Evolutionary conservation across 495 filamentous ascomycete species (phyloP).

Genomic region (Penicillium riverlandense): DNA sequence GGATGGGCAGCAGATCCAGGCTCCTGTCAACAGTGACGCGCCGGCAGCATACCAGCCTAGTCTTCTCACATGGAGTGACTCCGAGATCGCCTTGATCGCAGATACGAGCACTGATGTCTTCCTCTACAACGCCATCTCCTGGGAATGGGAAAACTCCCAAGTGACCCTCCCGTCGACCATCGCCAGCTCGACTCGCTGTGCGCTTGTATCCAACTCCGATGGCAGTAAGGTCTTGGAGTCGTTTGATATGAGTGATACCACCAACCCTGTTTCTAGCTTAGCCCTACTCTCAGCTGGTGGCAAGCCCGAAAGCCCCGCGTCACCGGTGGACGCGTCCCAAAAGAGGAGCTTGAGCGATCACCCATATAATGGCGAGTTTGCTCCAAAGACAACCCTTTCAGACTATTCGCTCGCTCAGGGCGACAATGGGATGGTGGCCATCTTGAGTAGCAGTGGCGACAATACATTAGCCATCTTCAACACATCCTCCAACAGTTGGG

Average conservation of each 20-base stretch:
- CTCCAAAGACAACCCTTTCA: constrained; percentile 52
- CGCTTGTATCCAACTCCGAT: constrained; percentile 62
- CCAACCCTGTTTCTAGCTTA: constrained; percentile 68
- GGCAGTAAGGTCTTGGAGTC: constrained; percentile 76
- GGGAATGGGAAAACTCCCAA: constrained; percentile 59
- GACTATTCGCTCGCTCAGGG: constrained; percentile 59
- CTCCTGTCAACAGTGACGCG: constrained; percentile 42
- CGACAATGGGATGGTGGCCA: constrained; percentile 56
- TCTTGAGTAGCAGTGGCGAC: constrained; percentile 64
- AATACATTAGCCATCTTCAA: constrained; percentile 69
- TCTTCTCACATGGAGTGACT: constrained; percentile 68
- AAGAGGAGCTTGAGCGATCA: constrained; percentile 50
- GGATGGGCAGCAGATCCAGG: constrained; percentile 49
- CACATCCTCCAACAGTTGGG: constrained; percentile 69
- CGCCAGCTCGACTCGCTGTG: constrained; percentile 50
- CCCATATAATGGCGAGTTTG: constrained; percentile 75
- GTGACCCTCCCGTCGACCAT: constrained; percentile 53
- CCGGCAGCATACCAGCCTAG: constrained; percentile 61
- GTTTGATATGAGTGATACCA: constrained; percentile 68
- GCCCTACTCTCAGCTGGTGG: constrained; percentile 48
- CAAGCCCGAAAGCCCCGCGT: constrained; percentile 24
- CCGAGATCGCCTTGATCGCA: constrained; percentile 62
- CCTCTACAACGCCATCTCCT: constrained; percentile 41
- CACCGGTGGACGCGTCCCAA: constrained; percentile 27
- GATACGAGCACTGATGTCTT: constrained; percentile 58